Percentiles rank a stretch among this genome's conserved stretches.
Conservation (phyloP, 2,329 filamentous ascomycete genomes). For the Hypoxylon sp. region DNA sequence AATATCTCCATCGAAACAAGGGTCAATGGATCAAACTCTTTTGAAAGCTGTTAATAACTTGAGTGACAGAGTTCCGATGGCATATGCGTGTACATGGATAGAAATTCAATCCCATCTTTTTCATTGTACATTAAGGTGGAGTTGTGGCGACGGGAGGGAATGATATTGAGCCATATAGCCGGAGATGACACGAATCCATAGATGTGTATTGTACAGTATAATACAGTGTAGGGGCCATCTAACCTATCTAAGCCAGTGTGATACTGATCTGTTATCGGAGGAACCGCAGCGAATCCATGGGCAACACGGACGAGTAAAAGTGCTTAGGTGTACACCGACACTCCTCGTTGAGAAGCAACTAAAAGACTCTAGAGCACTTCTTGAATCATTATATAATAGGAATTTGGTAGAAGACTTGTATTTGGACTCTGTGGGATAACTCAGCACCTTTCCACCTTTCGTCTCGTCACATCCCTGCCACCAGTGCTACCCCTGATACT, state of each 20-base stretch:
- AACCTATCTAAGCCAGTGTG: not conserved
- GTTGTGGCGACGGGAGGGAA: not conserved
- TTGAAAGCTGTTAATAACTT: not conserved
- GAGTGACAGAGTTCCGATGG: not conserved
- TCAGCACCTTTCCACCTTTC: not conserved
- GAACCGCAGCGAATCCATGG: not conserved
- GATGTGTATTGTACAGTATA: slow-evolving; percentile 1
- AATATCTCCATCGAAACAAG: slow-evolving; percentile 9
- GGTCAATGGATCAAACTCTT: not conserved
- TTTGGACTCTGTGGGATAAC: not conserved
- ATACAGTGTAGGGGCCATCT: slow-evolving; percentile 6
- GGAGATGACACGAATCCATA: not conserved
- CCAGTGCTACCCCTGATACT: not conserved
- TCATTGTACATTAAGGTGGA: not conserved
- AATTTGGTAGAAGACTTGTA: not conserved
- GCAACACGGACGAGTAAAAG: not conserved
- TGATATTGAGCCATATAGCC: not conserved
- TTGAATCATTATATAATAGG: not conserved
- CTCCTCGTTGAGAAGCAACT: not conserved
- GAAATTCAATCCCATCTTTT: not conserved
- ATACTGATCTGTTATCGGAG: slow-evolving; percentile 7
- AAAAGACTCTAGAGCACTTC: not conserved
- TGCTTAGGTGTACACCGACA: not conserved
- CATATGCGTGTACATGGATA: not conserved
- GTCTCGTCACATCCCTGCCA: not conserved